Base-by-base conservation (phyloP, 2,329 filamentous ascomycete genomes). In the Chrysoporthe cubensis region DNA sequence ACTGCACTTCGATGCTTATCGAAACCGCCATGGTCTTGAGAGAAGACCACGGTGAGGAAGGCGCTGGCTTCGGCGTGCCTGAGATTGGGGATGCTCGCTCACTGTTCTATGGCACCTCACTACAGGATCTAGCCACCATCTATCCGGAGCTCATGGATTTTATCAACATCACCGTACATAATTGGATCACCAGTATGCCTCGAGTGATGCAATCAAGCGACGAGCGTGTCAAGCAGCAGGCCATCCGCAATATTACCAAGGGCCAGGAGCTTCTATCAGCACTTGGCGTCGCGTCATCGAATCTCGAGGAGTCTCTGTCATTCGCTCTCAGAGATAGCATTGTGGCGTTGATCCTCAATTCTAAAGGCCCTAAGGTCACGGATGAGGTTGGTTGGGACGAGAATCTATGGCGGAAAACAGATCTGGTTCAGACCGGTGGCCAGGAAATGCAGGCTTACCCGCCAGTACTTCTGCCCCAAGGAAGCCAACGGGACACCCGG, bases 181-280 rank as follows among this genome's bases (percentile, higher is more conserved):
- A 89, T 64, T 97, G 94, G 94, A 86, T 94, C 34, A 87, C 88
- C 2, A 90, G 92, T 52, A 85, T 99, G 21, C 90, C 95, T 5
- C 87, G 94, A 18, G 79, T 93, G 16, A 94, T 97, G 88, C 93
- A 95, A 76, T 88, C 89, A 9, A 91, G 89, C 72, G 94, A 98
- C 73, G 93, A 97, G 72, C 84, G 84, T n/a, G 82, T 85, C 40
- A 97, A 96, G 76, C 85, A 88, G 70, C 85, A 86, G 66, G 88
- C 90, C 1, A 85, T 98, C 37, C 85, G 86, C 40, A 92, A 95
- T 70, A 85, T 99, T n/a, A 87, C 90, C 16, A 90, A 89, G 60
- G 89, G 91, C 0, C 89, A 93, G 64, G 83, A 87, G 42, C 77
- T 95, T 8, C 80, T 96, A 26, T 85, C 85, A 21, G 82, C 85